A percentile compares a stretch with the other conserved stretches of the same genome.
Conservation (phyloP, 805 yeast genomes). For the Ogataea pini region DNA sequence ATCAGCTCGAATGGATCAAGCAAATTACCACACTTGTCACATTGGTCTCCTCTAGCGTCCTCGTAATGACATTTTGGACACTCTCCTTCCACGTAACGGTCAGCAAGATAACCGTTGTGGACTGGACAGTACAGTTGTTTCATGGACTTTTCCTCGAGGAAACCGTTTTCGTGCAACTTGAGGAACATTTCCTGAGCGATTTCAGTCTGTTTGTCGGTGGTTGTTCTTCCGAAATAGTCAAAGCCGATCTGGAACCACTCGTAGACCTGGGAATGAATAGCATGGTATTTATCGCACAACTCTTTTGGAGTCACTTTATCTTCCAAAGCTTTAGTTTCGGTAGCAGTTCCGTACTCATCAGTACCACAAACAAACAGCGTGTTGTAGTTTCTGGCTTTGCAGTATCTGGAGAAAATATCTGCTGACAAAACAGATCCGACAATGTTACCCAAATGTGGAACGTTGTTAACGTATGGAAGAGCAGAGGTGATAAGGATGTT, state of each 20-base stretch:
- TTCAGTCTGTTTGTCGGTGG: conserved; percentile 87
- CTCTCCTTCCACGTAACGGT: conserved; percentile 94
- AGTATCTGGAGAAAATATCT: conserved; percentile 88
- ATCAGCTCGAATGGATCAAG: conserved; percentile 91
- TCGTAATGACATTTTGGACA: conserved; percentile 95
- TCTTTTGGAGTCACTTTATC: conserved; percentile 87
- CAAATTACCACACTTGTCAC: conserved; percentile 92
- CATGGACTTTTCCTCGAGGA: conserved; percentile 81
- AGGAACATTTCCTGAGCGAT: conserved; percentile 92
- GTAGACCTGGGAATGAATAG: conserved; percentile 84
- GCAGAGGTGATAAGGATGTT: conserved; percentile 94
- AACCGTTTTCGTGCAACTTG: conserved; percentile 74
- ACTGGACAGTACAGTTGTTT: conserved; percentile 89
- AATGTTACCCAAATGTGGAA: conserved; percentile 97
- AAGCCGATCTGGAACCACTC: conserved; percentile 97
- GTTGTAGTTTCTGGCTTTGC: conserved; percentile 86
- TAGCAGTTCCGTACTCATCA: conserved; percentile 99
- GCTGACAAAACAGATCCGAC: conserved; percentile 94
- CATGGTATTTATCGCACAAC: conserved; percentile 87
- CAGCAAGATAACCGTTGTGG: conserved; percentile 92
- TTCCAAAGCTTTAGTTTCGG: conserved; percentile 96
- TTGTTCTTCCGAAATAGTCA: conserved; percentile 95
- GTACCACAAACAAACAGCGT: conserved; percentile 92
- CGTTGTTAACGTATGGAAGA: conserved; percentile 96
- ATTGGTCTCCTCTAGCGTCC: conserved; percentile 99